Base-by-base conservation (phyloP, 371 early-diverging fungal species). In the Sporodiniella umbellata region DNA sequence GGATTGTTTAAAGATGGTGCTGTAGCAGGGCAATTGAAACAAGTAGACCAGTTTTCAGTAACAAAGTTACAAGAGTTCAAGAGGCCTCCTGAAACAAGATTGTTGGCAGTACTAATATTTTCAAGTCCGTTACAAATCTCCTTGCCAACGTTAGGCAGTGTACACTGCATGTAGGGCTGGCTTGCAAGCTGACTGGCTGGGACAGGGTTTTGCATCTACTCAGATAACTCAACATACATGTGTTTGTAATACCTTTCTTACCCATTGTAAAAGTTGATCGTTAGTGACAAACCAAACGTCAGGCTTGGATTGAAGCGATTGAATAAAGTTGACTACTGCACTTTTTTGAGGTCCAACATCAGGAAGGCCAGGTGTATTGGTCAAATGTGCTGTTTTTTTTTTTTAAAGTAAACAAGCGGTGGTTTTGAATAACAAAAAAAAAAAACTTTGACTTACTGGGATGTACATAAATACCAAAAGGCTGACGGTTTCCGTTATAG, bases 101-200 rank as follows among this genome's bases (percentile, higher is more conserved):
- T 75, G 38, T 65, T 75, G 19, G 70, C 51, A 15, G 70, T 54
- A 12, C 48, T 68, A 25, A 76, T 66, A 30, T 70, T 78, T 53
- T 83, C 79, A 33, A 86, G 62, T 51, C 89, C 89, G 53, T 88
- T 87, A 64, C 89, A 88, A 56, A 88, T 88, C 54, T 84, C 82
- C 48, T 80, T 81, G 61, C 81, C 74, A 40, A 79, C 72, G n/a
- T 72, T 76, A 11, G 87, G 82, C 40, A 71, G 42, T 8, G 58
- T 57, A 57, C 85, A 85, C 59, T 78, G 70, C 81, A 85, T 81
- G 60, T 83, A 81, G 14, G 64, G 43, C 40, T 81, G 82, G 22
- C 51, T 51, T 8, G 76, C 82, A 25, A 85, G 56, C 40, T 83
- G 64, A 24, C 75, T 73, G 26, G 68, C 76, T 8, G 84, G 84